These are phyloP conservation scores for Yarrowia yakushimensis DNA, from an alignment of 805 yeast species.

Conservation along the genomic window DNA sequence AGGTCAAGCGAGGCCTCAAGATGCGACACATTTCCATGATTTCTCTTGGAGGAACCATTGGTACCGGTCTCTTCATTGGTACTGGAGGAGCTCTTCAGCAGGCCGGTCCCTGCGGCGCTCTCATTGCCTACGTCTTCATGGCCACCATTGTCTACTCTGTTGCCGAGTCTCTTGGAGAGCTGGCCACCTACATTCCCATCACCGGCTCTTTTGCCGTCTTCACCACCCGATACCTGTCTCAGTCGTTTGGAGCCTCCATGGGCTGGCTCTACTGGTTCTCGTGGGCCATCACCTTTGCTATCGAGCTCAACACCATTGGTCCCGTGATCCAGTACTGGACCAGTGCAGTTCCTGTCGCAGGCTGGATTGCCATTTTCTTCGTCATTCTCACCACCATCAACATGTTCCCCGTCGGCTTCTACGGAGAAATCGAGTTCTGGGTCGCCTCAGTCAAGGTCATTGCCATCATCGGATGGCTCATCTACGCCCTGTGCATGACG, in stretches of 20 bases:
- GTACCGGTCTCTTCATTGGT: slow-evolving; percentile 73
- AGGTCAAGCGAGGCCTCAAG: slow-evolving; percentile 38
- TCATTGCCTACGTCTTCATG: slow-evolving; percentile 58
- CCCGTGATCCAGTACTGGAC: slow-evolving; percentile 46
- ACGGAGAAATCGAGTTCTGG: slow-evolving; percentile 59
- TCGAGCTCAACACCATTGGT: slow-evolving; percentile 45
- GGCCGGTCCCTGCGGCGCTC: slow-evolving; percentile 66
- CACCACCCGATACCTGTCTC: slow-evolving; percentile 57
- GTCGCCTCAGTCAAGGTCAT: slow-evolving; percentile 59
- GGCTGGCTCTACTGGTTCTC: slow-evolving; percentile 50
- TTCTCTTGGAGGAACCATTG: slow-evolving; percentile 79
- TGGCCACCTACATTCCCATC: slow-evolving; percentile 51
- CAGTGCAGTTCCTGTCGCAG: slow-evolving; percentile 46
- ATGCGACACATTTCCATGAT: slow-evolving; percentile 75
- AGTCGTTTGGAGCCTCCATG: slow-evolving; percentile 56
- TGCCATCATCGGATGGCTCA: slow-evolving; percentile 59
- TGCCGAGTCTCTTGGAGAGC: slow-evolving; percentile 57
- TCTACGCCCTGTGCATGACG: slow-evolving; percentile 50
- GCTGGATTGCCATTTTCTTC: slow-evolving; percentile 51
- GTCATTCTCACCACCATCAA: slow-evolving; percentile 43
- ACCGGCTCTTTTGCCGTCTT: slow-evolving; percentile 67
- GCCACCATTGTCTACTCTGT: slow-evolving; percentile 57
- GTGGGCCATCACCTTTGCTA: slow-evolving; percentile 47
- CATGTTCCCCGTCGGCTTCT: slow-evolving; percentile 47
- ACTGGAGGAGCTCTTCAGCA: slow-evolving; percentile 60